These are phyloP conservation scores for Hansenula lynferdii DNA, from an alignment of 1,139 yeast species.

Conservation along the genomic window DNA sequence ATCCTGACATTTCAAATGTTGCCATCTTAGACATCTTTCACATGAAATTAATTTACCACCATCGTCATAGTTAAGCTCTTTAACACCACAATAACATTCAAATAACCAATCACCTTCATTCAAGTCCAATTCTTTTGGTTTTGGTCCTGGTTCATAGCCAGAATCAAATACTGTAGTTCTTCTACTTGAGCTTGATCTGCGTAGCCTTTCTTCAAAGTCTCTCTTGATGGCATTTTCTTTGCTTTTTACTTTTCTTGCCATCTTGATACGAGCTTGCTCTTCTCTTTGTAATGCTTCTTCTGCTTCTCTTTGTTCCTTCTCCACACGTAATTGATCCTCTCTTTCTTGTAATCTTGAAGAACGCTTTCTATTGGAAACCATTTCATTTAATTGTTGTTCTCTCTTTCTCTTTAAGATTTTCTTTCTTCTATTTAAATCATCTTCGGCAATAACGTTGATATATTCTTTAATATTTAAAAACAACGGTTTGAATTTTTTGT, in stretches of 20 bases:
- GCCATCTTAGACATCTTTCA: slow-evolving; percentile 36
- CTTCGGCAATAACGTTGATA: slow-evolving; percentile 20
- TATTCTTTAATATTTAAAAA: slow-evolving; percentile 17
- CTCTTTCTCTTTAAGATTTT: slow-evolving; percentile 38
- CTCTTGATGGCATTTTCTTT: slow-evolving; percentile 17
- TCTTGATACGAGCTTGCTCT: slow-evolving; percentile 17
- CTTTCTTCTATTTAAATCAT: slow-evolving; percentile 38
- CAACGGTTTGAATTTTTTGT: slow-evolving; percentile 17
- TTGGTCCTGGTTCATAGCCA: not conserved
- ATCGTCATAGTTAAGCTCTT: slow-evolving; percentile 35
- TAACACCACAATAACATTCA: slow-evolving; percentile 36
- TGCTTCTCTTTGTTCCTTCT: slow-evolving; percentile 18
- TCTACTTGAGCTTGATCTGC: slow-evolving; percentile 15
- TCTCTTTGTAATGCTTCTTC: slow-evolving; percentile 21
- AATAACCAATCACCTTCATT: slow-evolving; percentile 31
- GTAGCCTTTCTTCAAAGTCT: slow-evolving; percentile 20
- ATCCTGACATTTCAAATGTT: slow-evolving; percentile 33
- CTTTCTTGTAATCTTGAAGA: slow-evolving; percentile 46
- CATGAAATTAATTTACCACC: slow-evolving; percentile 32
- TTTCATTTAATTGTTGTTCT: slow-evolving; percentile 42
- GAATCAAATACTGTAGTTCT: slow-evolving; percentile 8
- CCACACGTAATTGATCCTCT: slow-evolving; percentile 38
- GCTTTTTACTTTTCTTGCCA: slow-evolving; percentile 19
- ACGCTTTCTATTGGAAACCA: slow-evolving; percentile 45
- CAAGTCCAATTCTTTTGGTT: slow-evolving; percentile 13